These are phyloP conservation scores for Fusarium sp. DNA, from an alignment of 2,329 filamentous ascomycete genomes.

Conservation along the genomic window DNA sequence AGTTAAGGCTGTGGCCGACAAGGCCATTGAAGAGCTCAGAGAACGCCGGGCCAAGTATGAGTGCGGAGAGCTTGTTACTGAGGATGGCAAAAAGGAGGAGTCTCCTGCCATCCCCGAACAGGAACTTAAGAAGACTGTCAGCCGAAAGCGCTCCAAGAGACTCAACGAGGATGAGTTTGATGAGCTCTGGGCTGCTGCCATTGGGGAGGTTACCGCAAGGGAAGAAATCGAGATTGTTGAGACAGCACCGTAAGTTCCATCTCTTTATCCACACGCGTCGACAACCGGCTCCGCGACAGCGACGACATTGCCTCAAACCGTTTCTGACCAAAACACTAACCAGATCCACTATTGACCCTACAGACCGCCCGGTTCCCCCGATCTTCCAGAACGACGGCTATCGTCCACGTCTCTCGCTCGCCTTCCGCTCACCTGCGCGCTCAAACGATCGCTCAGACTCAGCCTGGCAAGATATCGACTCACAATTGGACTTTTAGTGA, in stretches of 20 bases:
- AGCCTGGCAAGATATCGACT: conserved; percentile 88
- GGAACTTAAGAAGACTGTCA: conserved; percentile 82
- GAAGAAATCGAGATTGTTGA: conserved; percentile 68
- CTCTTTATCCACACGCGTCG: conserved; percentile 29
- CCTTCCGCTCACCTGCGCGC: conserved; percentile 85
- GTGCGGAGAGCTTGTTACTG: conserved; percentile 79
- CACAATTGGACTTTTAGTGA: conserved; percentile 77
- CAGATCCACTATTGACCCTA: conserved; percentile 79
- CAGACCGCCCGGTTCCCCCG: conserved; percentile 76
- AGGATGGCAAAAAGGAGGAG: conserved; percentile 68
- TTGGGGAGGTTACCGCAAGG: conserved; percentile 75
- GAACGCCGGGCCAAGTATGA: conserved; percentile 90
- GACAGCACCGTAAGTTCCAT: conserved; percentile 64
- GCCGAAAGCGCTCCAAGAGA: conserved; percentile 80
- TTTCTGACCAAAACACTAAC: conserved; percentile 81
- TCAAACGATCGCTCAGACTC: conserved; percentile 82
- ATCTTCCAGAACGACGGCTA: conserved; percentile 73
- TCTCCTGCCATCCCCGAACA: conserved; percentile 73
- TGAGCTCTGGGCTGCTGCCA: conserved; percentile 81
- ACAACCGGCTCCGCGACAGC: conserved; percentile 30
- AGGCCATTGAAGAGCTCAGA: conserved; percentile 86
- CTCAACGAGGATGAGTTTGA: conserved; percentile 93
- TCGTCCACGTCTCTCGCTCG: conserved; percentile 90
- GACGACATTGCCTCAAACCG: conserved; percentile 43
- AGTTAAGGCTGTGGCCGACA: conserved; percentile 88